phyloP scores from a whole-genome alignment of 768 basidiomycete species.

The Leccinum boreale region DNA sequence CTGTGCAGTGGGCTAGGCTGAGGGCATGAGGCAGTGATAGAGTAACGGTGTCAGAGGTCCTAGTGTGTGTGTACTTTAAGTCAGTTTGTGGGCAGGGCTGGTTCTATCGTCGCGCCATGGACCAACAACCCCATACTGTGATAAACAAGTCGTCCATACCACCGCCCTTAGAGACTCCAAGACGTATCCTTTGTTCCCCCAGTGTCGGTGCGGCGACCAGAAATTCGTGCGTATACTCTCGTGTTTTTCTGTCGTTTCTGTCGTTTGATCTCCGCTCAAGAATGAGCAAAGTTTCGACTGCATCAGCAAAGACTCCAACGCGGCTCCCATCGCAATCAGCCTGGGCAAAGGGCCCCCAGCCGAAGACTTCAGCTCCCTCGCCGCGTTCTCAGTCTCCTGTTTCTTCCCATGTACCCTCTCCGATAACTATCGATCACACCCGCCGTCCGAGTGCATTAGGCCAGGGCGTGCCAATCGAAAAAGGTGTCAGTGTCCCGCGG shows the following conservation, averaged over 20 bases:
- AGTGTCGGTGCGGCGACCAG: too few relatives aligned
- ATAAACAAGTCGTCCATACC: too few relatives aligned
- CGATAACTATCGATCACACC: conserved; percentile 58
- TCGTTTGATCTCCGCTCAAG: conserved; percentile 33
- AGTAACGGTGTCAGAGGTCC: not conserved
- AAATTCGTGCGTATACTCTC: conserved; percentile 38
- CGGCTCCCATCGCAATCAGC: conserved; percentile 80
- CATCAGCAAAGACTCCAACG: conserved; percentile 68
- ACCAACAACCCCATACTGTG: too few relatives aligned
- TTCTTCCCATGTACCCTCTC: conserved; percentile 45
- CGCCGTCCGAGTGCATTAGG: conserved; percentile 74
- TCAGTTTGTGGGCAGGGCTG: too few relatives aligned
- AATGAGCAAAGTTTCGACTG: conserved; percentile 93
- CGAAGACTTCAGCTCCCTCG: conserved; percentile 52
- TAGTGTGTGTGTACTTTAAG: too few relatives aligned
- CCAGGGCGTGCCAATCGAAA: conserved; percentile 71
- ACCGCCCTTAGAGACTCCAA: too few relatives aligned
- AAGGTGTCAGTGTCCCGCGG: conserved; percentile 73
- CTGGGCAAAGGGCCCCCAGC: conserved; percentile 88
- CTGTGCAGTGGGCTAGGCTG: conserved; percentile 27
- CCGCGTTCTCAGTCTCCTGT: conserved; percentile 80
- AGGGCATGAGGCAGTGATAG: not conserved
- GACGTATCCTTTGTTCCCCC: too few relatives aligned
- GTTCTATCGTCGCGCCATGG: too few relatives aligned
- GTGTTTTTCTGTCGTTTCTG: conserved; percentile 1